phyloP scores from a whole-genome alignment of 441 rosid species.

The Gossypium gossypioides region DNA sequence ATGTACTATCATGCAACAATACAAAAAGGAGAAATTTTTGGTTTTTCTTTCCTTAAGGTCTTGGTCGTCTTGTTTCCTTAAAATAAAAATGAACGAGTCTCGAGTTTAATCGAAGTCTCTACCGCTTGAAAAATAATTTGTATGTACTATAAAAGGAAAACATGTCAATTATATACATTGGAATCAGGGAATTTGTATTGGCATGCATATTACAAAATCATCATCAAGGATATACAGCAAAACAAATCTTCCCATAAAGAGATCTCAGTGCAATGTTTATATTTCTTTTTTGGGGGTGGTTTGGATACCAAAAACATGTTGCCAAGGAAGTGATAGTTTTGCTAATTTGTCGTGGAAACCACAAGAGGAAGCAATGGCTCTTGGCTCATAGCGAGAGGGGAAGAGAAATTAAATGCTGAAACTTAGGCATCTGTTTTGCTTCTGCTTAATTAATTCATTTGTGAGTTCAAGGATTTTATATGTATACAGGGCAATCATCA shows the following conservation, averaged over 20 bases:
- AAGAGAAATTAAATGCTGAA: conserved; percentile 8
- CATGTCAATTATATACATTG: neutral
- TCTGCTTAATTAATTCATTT: neutral
- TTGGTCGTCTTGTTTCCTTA: no score
- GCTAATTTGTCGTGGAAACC: neutral
- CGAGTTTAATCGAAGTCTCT: no score
- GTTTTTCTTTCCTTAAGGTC: neutral
- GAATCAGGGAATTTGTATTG: no score
- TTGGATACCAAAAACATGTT: neutral
- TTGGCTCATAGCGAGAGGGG: neutral
- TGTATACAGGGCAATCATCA: neutral
- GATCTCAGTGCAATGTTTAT: neutral
- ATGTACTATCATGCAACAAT: neutral
- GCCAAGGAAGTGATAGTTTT: neutral
- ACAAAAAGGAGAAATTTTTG: neutral
- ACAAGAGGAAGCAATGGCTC: neutral
- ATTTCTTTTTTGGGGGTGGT: neutral
- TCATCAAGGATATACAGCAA: neutral
- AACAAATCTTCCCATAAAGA: neutral
- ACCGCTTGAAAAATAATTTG: neutral
- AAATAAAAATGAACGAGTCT: no score
- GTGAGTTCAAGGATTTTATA: neutral
- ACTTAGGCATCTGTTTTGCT: conserved; percentile 16
- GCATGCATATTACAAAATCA: no score
- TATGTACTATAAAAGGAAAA: neutral